Evolutionary conservation across 2,329 filamentous ascomycete species (phyloP), one percentile per base, ranked within the genome.

Genomic region (Hymenoscyphus repandus): DNA sequence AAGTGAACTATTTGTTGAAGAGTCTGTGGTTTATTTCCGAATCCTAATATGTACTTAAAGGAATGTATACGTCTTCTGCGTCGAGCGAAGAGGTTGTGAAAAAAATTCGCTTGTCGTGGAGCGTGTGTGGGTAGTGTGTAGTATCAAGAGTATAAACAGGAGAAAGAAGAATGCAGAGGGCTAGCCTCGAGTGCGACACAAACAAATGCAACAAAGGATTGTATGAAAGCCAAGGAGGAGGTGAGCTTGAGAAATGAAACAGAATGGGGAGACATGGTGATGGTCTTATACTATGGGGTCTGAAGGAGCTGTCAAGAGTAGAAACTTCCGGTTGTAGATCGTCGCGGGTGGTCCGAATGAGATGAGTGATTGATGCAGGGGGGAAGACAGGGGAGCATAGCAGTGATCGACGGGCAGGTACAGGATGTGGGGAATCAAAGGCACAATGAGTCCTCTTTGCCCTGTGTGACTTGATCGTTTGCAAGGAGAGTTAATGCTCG

Each of bases 121-220:
- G 46, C 32, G 38, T 41, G 38, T 20, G 5, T 20, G 31, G 38
- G 15, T 22, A 34, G 32, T 34, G 20, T 39, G 45, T 33, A 34
- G 17, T 33, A 2, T n/a, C 30, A 32, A 22, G 41, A 44, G 30
- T 32, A 27, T 44, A 45, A n/a, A 41, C 30, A 32, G 36, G 33
- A 33, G 38, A 53, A 51, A 57, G 50, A 43, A 27, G 31, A 48
- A 22, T 42, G 45, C 43, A 49, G 51, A 56, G 57, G 58, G 51
- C 58, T 58, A 56, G 58, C 58, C 58, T 40, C 33, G 37, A 49
- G 39, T 27, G 4, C 22, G 22, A 45, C 51, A 53, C 54, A 49
- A 43, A 10, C 40, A 43, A 32, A 34, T 32, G 31, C n/a, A 42
- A 36, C 27, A 34, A 46, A 45, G 52, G 43, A 45, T 49, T 13